phyloP scores from a whole-genome alignment of 192 early-diverging fungal genomes.

The Funneliformis geosporum region DNA sequence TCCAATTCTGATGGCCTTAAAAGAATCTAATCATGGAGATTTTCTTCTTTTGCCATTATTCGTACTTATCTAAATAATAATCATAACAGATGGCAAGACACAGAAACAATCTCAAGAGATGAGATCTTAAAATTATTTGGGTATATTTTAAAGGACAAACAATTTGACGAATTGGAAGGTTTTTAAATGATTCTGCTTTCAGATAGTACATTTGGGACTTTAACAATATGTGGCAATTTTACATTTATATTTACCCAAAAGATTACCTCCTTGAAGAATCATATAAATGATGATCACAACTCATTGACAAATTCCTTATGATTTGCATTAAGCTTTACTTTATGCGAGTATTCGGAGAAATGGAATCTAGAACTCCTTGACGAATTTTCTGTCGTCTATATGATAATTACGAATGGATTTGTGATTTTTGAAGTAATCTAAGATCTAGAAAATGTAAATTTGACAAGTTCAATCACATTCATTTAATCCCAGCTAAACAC shows the following conservation, averaged over 20 bases:
- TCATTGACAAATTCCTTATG: neutral
- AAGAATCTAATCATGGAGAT: neutral
- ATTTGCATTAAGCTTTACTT: neutral
- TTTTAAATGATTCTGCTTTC: neutral
- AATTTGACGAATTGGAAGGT: neutral
- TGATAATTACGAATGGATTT: constrained; percentile 16
- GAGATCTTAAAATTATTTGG: neutral
- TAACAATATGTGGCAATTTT: neutral
- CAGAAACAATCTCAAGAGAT: neutral
- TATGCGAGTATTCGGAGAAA: neutral
- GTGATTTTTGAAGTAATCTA: neutral
- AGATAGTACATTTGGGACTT: neutral
- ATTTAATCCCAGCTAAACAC: constrained; percentile 18
- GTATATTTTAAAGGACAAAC: neutral
- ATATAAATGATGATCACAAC: neutral
- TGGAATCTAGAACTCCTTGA: neutral
- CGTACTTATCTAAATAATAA: neutral
- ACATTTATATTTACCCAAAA: constrained; percentile 6
- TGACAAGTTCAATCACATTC: neutral
- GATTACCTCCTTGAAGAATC: too few relatives aligned
- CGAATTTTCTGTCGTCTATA: neutral
- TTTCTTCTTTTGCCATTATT: neutral
- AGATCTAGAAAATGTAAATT: neutral
- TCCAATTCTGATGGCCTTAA: neutral
- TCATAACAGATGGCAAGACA: neutral